phyloP scores from a whole-genome alignment of 345 rosid species.

The Eucalyptus grandis region DNA sequence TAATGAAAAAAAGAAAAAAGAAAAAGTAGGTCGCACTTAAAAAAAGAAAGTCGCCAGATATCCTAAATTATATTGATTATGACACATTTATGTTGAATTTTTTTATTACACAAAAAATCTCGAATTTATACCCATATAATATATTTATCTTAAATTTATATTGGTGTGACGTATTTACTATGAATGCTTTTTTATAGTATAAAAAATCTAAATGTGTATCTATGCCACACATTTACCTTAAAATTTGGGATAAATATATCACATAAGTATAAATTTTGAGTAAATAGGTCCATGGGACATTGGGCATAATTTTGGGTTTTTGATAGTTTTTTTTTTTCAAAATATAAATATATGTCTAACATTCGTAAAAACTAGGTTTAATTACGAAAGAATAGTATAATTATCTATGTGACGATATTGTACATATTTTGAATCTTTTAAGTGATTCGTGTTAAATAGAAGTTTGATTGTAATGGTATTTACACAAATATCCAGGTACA shows the following conservation, averaged over 20 bases:
- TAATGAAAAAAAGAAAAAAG: fast-evolving
- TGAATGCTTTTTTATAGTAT: fast-evolving
- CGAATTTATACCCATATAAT: fast-evolving
- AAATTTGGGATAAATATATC: no score
- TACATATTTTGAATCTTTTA: background rate
- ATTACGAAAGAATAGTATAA: background rate
- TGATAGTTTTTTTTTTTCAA: no score
- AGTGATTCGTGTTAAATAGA: background rate
- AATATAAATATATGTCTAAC: background rate
- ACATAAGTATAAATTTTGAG: no score
- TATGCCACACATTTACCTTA: no score
- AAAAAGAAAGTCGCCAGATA: no score
- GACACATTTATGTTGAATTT: fast-evolving
- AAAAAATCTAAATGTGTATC: no score
- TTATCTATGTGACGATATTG: background rate
- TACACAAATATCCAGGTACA: background rate
- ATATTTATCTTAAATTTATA: no score
- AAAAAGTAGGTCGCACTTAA: background rate
- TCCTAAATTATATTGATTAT: no score
- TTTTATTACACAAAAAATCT: no score
- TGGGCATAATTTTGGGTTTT: no score
- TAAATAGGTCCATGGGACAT: fast-evolving
- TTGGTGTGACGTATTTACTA: no score
- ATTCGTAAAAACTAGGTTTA: background rate
- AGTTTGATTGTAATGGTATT: fast-evolving